These are phyloP conservation scores for Musa beccarii DNA, from an alignment of 176 grass and related monocot genomes.

Conservation along the genomic window DNA sequence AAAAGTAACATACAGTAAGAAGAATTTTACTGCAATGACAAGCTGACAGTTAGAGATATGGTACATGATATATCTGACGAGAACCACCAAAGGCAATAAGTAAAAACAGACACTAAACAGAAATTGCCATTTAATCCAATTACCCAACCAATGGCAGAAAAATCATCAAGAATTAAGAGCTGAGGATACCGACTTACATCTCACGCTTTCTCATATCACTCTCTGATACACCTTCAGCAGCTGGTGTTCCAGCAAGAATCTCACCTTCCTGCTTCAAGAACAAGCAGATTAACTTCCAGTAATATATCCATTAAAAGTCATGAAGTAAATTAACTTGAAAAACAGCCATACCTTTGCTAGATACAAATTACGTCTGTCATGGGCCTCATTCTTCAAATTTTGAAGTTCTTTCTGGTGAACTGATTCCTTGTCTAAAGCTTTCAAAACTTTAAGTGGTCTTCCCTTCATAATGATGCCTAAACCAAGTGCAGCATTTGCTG, in stretches of 20 bases:
- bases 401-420: conserved; percentile 74
- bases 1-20: no score
- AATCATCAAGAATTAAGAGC: background rate
- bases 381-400: conserved; percentile 56
- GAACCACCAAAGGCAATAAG: no score
- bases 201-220: conserved; percentile 84
- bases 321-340: background rate
- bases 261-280: conserved; percentile 63
- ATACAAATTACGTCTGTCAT: conserved; percentile 86
- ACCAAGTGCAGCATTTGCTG: conserved; percentile 63
- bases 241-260: conserved; percentile 61
- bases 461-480: conserved; percentile 86
- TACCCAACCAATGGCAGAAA: background rate
- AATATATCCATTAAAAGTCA: conserved; percentile 6
- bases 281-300: conserved; percentile 15
- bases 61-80: no score
- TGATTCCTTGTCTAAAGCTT: conserved; percentile 74
- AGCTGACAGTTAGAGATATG: no score
- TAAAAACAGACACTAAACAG: no score
- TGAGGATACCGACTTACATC: conserved; percentile 38
- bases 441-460: conserved; percentile 57
- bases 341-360: conserved; percentile 51
- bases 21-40: no score
- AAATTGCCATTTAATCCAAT: background rate
- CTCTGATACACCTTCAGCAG: conserved; percentile 84